phyloP scores from a whole-genome alignment of 768 basidiomycete species.

The Auricularia sp. region DNA sequence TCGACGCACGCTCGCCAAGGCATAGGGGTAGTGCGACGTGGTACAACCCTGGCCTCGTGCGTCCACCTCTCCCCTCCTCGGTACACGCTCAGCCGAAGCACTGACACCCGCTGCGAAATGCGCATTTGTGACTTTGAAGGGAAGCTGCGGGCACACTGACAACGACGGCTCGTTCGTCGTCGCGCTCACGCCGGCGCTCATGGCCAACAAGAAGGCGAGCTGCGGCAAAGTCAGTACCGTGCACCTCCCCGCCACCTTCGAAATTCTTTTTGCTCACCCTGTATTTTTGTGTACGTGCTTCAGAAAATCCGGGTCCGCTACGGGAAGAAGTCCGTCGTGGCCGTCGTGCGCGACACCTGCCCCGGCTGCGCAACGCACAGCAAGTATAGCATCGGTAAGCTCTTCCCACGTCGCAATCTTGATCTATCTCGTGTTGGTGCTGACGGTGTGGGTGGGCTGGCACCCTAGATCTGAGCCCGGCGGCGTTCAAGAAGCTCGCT shows the following conservation, averaged over 20 bases:
- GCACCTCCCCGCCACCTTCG: background rate
- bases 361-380: background rate
- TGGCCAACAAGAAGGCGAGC: background rate
- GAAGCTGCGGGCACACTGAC: background rate
- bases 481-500: too few species aligned
- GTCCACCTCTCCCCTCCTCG: background rate
- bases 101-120: background rate
- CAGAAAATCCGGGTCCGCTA: background rate
- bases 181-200: background rate
- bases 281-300: too few species aligned
- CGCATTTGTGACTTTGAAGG: background rate
- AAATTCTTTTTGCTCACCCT: background rate
- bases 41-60: background rate
- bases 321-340: background rate
- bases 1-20: background rate
- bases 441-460: too few species aligned
- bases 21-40: background rate
- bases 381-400: background rate
- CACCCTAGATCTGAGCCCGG: too few species aligned
- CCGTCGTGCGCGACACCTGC: background rate
- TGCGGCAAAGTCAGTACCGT: background rate
- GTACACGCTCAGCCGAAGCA: background rate
- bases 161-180: background rate
- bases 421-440: too few species aligned
- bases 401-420: too few species aligned